Evolutionary conservation across 2,329 filamentous ascomycete species (phyloP), one percentile per base, ranked within the genome.

Genomic region (Sclerotinia trifoliorum): DNA sequence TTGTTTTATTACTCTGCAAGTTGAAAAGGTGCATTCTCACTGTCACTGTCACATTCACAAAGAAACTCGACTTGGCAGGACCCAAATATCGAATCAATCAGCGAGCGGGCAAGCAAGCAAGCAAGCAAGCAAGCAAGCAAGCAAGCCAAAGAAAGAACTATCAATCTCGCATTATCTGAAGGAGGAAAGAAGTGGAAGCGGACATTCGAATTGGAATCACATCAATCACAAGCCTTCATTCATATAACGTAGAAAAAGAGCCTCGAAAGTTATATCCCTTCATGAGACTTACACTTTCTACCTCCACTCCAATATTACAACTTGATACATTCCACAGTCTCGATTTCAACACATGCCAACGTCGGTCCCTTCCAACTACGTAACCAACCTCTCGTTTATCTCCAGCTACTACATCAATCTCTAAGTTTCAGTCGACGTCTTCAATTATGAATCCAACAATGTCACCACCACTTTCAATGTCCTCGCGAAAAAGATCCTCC

Each of bases 381-480:
- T 35, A 35, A 49, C 44, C 58, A 62, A 39, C 54, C 64, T 48
- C 52, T 58, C 64, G 19, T 48, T 66, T n/a, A 35, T 49, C 49
- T 15, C 13, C 58, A 49, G 49, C 15, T 48, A 39, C 44, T 42
- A 55, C 10, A 24, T 63, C 39, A 21, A n/a, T 46, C 35, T 21
- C 5, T 15, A 13, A n/a, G 17, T 42, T 35, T 13, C 39, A 13
- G 39, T 5, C 39, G 39, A 42, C 13, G 2, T 15, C 58, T 39
- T 48, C 19, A 44, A 64, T 55, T 5, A 66, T 66, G 58, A 63
- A 52, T 63, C 32, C 55, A 46, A 61, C 55, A 51, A 66, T 66
- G 64, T 32, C 71, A 52, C 68, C 73, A 51, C 72, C 74, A 68
- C 71, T 74, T 68, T 48, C 67, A 42, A 66, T 66, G 64, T 61